Percentiles rank a stretch among this genome's conserved stretches.
Conservation (phyloP, 2,329 filamentous ascomycete species). For the Byssochlamys sp. region DNA sequence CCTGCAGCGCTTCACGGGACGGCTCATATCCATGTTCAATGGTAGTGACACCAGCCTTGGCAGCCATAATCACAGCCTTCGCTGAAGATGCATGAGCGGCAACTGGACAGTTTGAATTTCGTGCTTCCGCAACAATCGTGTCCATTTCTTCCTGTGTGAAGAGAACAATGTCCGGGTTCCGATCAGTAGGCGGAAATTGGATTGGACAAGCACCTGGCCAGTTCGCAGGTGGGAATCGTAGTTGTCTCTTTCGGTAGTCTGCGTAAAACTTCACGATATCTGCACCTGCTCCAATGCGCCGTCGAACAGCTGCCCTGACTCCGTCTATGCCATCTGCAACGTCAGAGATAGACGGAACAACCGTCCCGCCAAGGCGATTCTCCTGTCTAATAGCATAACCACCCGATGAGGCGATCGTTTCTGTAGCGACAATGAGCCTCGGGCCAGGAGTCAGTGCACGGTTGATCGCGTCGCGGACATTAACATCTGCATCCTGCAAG, state of each 20-base stretch:
- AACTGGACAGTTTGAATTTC: slow-evolving; percentile 33
- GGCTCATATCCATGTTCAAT: slow-evolving; percentile 40
- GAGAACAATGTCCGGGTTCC: slow-evolving; percentile 37
- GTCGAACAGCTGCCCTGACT: neutral
- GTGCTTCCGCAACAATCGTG: slow-evolving; percentile 42
- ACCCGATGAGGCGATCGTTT: neutral
- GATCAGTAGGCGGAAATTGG: slow-evolving; percentile 27
- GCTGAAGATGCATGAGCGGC: slow-evolving; percentile 36
- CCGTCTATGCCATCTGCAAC: slow-evolving; percentile 1
- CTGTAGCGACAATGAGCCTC: neutral
- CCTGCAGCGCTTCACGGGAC: slow-evolving; percentile 33
- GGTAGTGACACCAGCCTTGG: slow-evolving; percentile 38
- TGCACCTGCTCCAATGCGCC: slow-evolving; percentile 2
- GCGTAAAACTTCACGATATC: slow-evolving; percentile 5
- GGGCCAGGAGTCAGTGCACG: neutral
- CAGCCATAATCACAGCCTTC: slow-evolving; percentile 38
- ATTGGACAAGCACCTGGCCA: slow-evolving; percentile 17
- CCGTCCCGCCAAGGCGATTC: neutral
- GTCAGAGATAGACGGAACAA: slow-evolving; percentile 1
- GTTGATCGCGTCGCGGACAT: neutral
- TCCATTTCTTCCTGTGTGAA: slow-evolving; percentile 44
- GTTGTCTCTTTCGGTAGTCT: slow-evolving; percentile 1
- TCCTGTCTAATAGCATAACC: neutral
- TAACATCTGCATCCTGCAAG: neutral
- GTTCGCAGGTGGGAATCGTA: slow-evolving; percentile 1